These are phyloP conservation scores for Myxozyma geophila DNA, from an alignment of 805 yeast genomes.

Conservation along the genomic window DNA sequence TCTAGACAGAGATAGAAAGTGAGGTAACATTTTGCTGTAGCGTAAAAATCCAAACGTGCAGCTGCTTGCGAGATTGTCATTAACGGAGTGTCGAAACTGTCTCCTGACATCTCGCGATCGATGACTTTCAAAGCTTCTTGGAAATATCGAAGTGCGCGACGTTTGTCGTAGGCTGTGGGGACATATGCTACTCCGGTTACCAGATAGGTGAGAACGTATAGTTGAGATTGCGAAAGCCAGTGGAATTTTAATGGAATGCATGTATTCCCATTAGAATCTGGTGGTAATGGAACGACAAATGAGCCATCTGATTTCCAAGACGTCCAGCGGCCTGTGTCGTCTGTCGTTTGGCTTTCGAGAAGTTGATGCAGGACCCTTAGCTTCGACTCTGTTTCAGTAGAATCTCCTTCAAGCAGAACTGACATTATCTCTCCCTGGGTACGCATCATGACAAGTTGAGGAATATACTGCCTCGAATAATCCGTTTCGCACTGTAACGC, in stretches of 20 bases:
- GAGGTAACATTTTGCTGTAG: constrained; percentile 4
- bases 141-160: constrained; percentile 14
- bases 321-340: constrained; percentile 23
- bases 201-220: constrained; percentile 21
- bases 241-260: constrained; percentile 21
- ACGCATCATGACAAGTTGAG: constrained; percentile 31
- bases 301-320: constrained; percentile 30
- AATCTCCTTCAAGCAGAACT: background rate
- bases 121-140: constrained; percentile 19
- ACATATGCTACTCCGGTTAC: constrained; percentile 22
- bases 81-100: constrained; percentile 1
- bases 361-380: constrained; percentile 17
- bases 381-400: constrained; percentile 1
- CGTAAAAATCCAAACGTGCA: constrained; percentile 10
- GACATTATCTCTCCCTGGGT: constrained; percentile 12
- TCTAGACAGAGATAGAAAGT: constrained; percentile 24
- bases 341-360: constrained; percentile 19
- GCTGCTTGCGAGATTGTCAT: constrained; percentile 20
- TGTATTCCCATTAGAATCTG: constrained; percentile 1
- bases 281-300: constrained; percentile 24
- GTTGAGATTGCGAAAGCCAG: constrained; percentile 33
- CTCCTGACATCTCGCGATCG: constrained; percentile 8
- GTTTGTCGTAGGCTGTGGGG: constrained; percentile 11
- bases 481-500: constrained; percentile 31
- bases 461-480: constrained; percentile 28